Base-by-base conservation (phyloP, 2,329 filamentous ascomycete genomes). In the Aspergillus tubingensis region DNA sequence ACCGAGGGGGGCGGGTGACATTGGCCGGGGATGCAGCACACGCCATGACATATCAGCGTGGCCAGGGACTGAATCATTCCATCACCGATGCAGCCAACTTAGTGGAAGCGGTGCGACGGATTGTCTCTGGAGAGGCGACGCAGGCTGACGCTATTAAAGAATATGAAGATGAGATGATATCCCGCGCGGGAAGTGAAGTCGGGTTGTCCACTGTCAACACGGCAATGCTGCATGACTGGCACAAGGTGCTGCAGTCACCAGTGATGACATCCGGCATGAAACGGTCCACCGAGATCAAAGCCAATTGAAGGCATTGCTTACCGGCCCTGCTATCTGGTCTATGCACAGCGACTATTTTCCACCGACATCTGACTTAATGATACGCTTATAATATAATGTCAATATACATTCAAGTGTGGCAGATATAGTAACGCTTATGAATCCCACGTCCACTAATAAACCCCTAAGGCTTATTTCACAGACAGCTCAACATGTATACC, bases 11-110 rank as follows among this genome's bases (percentile, higher is more conserved):
- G 2, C 74, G 75, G 39, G 75, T 81, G 10, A 72, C 77, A 0
- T 77, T 88, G 2, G 72, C 84, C 0, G 86, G 86, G 11, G 86
- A 88, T 64, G 85, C 86, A 0, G 86, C 86, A 0, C 86, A 88
- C 64, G 84, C 85, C 0, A 82, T 82, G 49, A 83, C 84, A 1
- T 85, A 85, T 0, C 83, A 86, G 52, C 83, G 86, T 58, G 85
- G 85, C 0, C 80, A 85, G 0, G 85, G 85, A 2, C 82, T 83
- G 0, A 83, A 82, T 2, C 79, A 86, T 64, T 82, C 82, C 6
- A 81, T 87, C 51, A 65, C 65, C 8, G 72, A 74, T 50, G 68
- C 68, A n/a, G 61, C 62, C 13, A 54, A 57, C 5, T 23, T 72
- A 6, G 59, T 63, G 0, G 59, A 65, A 32, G 61, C 62, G 0